Percentiles rank a stretch among this genome's conserved stretches.
Conservation (phyloP, 768 basidiomycete genomes). For the Crucibulum laeve region DNA sequence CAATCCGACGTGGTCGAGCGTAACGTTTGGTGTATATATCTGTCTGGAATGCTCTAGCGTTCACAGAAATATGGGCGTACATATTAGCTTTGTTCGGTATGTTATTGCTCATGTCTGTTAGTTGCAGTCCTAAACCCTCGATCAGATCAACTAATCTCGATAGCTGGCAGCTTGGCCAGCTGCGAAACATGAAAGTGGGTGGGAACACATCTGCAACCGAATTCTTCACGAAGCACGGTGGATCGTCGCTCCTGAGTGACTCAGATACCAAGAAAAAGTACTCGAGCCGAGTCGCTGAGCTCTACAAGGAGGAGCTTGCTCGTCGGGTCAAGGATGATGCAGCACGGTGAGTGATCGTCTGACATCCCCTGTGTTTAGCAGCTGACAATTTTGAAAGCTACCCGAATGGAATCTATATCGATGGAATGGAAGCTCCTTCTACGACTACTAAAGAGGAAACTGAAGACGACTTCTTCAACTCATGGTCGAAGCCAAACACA, state of each 20-base stretch:
- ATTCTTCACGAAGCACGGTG: slow-evolving; percentile 89
- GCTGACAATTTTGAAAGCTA: slow-evolving; percentile 56
- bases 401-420: slow-evolving; percentile 74
- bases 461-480: slow-evolving; percentile 95
- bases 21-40: slow-evolving; percentile 95
- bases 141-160: slow-evolving; percentile 93
- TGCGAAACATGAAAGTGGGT: slow-evolving; percentile 95
- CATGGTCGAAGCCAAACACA: slow-evolving; percentile 86
- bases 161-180: slow-evolving; percentile 85
- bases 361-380: slow-evolving; percentile 3
- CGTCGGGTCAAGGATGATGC: slow-evolving; percentile 76
- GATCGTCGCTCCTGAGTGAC: slow-evolving; percentile 61
- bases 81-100: slow-evolving; percentile 96
- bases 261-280: slow-evolving; percentile 89
- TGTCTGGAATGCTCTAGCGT: slow-evolving; percentile 95
- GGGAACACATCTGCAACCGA: slow-evolving; percentile 86
- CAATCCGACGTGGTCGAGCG: slow-evolving; percentile 97
- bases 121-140: slow-evolving; percentile 4
- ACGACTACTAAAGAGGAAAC: slow-evolving; percentile 35
- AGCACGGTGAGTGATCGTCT: slow-evolving; percentile 41
- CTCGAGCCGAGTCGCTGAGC: slow-evolving; percentile 71
- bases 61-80: slow-evolving; percentile 97
- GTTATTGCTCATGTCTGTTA: not conserved
- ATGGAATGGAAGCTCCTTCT: slow-evolving; percentile 59
- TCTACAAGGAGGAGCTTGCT: slow-evolving; percentile 91